phyloP scores from a whole-genome alignment of 495 filamentous ascomycete genomes.

The Penicillium arizonense region DNA sequence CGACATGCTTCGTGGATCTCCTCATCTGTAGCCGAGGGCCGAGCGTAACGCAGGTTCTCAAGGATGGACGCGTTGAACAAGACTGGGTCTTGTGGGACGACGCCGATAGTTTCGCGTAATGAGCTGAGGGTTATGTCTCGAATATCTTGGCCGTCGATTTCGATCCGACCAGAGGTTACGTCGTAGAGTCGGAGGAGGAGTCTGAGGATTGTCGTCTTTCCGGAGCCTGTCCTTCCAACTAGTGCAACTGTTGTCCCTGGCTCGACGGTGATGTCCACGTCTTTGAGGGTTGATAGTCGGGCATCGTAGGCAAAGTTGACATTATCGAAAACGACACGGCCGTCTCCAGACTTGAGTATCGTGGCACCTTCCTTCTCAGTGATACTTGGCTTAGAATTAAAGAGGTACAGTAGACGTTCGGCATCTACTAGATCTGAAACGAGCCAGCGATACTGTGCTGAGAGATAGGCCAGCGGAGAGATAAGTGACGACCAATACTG shows the following conservation, averaged over 20 bases:
- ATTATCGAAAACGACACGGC: conserved; percentile 58
- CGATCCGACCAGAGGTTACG: conserved; percentile 57
- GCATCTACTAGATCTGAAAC: conserved; percentile 20
- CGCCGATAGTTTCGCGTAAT: conserved; percentile 63
- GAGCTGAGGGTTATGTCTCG: conserved; percentile 64
- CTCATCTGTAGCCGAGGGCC: conserved; percentile 56
- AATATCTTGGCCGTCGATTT: conserved; percentile 75
- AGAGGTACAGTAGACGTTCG: conserved; percentile 18
- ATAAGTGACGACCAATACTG: conserved; percentile 15
- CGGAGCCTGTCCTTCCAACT: conserved; percentile 74
- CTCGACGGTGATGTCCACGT: conserved; percentile 54
- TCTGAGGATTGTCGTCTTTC: conserved; percentile 75
- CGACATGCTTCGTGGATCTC: conserved; percentile 70
- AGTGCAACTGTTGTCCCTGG: conserved; percentile 68
- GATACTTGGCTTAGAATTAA: conserved; percentile 59
- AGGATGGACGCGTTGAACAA: conserved; percentile 74
- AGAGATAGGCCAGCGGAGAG: conserved; percentile 13
- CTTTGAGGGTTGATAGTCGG: conserved; percentile 62
- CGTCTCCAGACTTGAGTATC: conserved; percentile 47
- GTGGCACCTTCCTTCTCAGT: conserved; percentile 54
- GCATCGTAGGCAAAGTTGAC: conserved; percentile 72
- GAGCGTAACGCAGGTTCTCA: conserved; percentile 70
- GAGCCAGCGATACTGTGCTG: conserved; percentile 15
- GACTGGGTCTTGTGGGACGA: conserved; percentile 67
- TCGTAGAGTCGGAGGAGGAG: conserved; percentile 73